Evolutionary conservation across 2,329 filamentous ascomycete species (phyloP).

Genomic region (Penicillium sp.): DNA sequence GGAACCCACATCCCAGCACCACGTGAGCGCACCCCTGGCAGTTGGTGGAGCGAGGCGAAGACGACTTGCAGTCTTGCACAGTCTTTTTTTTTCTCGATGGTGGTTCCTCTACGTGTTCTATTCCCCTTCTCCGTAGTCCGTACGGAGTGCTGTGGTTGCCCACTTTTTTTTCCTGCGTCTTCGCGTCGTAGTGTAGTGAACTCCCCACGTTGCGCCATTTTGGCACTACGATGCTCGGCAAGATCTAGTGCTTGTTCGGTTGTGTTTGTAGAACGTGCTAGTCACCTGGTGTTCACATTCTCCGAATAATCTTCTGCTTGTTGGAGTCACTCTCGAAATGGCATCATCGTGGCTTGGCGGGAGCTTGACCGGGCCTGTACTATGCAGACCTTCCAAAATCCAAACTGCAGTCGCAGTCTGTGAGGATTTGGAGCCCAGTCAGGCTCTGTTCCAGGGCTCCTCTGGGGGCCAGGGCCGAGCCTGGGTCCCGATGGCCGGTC

Average conservation of each 20-base stretch:
- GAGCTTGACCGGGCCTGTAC: conserved; percentile 5
- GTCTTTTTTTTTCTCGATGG: not conserved
- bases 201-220: conserved; percentile 10
- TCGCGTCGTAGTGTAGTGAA: not conserved
- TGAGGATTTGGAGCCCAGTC: too few species aligned
- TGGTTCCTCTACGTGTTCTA: not conserved
- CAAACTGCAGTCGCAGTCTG: not conserved
- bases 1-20: conserved; percentile 16
- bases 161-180: not conserved
- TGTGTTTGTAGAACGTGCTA: not conserved
- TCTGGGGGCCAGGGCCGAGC: conserved; percentile 10
- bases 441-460: not conserved
- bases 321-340: not conserved
- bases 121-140: not conserved
- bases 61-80: not conserved
- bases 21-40: conserved; percentile 23
- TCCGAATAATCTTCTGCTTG: not conserved
- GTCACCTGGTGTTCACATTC: not conserved
- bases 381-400: not conserved
- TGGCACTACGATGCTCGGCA: not conserved
- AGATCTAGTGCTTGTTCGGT: not conserved
- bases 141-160: not conserved
- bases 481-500: conserved; percentile 20
- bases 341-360: conserved; percentile 12
- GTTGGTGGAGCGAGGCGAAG: conserved; percentile 14